Base-by-base conservation (phyloP, 2,329 filamentous ascomycete genomes). In the Talaromyces sp. region DNA sequence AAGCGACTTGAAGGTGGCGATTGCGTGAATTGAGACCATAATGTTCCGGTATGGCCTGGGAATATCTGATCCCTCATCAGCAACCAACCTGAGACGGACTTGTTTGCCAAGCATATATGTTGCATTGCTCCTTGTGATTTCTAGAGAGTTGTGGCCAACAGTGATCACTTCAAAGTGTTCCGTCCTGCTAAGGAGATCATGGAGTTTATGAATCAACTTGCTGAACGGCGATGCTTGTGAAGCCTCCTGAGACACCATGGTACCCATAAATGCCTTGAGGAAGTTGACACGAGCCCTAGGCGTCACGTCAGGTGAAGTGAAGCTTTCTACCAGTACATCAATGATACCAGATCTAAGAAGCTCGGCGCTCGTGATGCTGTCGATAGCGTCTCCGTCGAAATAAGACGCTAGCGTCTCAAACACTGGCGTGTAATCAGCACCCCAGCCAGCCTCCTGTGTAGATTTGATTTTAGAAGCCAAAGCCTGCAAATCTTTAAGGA, bases 161-260 rank as follows among this genome's bases (percentile, higher is more conserved):
- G 95, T 99, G 68, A 97, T 87, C 53, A 99, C 94, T 75, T 99
- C 95, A 72, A 98, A 99, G 81, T 98, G 93, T 81, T 99, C 95
- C 38, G 94, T 96, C 70, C 95, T 89, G 82, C 95, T 99, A 65
- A 99, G 86, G 65, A 99, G 82, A 79, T 99, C 95, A 78, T 99
- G 95, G 36, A 99, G 83, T 78, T 99, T 99, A 76, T 93, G 91
- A 47, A 97, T 89, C 76, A 99, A 84, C 61, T 96, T 87, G 73
- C 93, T 95, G 77, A 98, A 97, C 0, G 93, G 89, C 0, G 94
- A 85, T 17, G 87, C 89, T 74, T 88, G 88, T 27, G 86, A 90
- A 15, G 88, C 84, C 71, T 86, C 89, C 67, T 75, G 76, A 22
- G 80, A 78, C 59, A 90, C 86, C 38, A 83, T 85, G 53, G 88